Base-by-base conservation (phyloP, 768 basidiomycete genomes). In the Tylopilus balloui region DNA sequence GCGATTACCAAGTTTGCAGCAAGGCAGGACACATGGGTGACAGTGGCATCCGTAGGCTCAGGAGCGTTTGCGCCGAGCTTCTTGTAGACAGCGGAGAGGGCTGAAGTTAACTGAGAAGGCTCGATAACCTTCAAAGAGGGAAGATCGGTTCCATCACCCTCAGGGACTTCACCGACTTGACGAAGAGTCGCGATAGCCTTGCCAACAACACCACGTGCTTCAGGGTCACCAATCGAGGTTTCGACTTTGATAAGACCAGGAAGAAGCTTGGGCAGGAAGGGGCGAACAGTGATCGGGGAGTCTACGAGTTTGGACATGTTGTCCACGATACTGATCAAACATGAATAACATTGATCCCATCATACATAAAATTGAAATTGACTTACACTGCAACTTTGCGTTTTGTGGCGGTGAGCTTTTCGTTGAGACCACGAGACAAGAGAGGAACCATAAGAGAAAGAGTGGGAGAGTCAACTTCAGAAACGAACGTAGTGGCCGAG, bases 281-380 rank as follows among this genome's bases (percentile, higher is more conserved):
- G 94, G 64, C 94, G 88, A 71, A 97, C 94, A 44, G 92, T 95
- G 71, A 92, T 73, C 46, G 86, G 80, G 23, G 92, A 95, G 74
- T 95, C 93, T 65, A 97, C 94, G 64, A 97, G 84, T 76, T 96
- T 96, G 65, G 94, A 71, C 94, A 97, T 97, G 83, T 96, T 97
- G 76, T 97, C 94, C 65, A 88, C 79, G 57, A 97, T 97, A 62
- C 86, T 91, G 72, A 43, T 64, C 44, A 63, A 28, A 43, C 28
- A 43, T 50, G 42, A 56, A 48, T 58, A 64, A 27, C 34, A 37
- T 34, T 40, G 48, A 53, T 54, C 48, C 46, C 52, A 57, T 43
- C 48, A 51, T 44, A 51, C 35, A 28, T 20, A 21, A 21, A 1
- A 5, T 1, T 38, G 45, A n/a, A n/a, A 54, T 31, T n/a, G 8